Percentiles rank a stretch among this genome's conserved stretches.
These are phyloP conservation scores for Brasenia schreberi DNA, from an alignment of 164 flowering plant genomes.

Conservation along the genomic window DNA sequence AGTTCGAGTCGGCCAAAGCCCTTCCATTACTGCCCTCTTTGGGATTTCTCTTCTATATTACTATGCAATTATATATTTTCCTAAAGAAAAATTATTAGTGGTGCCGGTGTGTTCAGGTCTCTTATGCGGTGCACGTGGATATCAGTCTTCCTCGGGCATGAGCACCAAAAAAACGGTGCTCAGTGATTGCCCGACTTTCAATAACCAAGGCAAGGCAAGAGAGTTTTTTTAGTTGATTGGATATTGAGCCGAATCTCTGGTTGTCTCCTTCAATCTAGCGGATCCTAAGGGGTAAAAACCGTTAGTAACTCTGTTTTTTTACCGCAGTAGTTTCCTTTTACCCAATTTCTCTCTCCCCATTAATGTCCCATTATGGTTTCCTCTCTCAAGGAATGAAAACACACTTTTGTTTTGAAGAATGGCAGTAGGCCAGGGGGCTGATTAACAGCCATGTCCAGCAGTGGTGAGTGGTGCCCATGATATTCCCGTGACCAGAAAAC, in stretches of 20 bases:
- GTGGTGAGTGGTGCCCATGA: neutral
- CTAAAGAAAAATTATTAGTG: no score
- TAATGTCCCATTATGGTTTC: neutral
- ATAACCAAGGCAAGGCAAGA: neutral
- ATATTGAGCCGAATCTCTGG: neutral
- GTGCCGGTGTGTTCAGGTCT: neutral
- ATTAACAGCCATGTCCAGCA: neutral
- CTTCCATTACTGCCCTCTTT: no score
- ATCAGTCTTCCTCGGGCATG: neutral
- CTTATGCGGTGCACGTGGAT: neutral
- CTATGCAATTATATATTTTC: no score
- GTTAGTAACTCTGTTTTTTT: neutral
- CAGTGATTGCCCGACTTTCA: neutral
- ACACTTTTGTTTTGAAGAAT: neutral
- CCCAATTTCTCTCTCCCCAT: neutral
- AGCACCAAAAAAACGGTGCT: neutral
- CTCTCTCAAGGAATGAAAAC: neutral
- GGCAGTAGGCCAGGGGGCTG: neutral
- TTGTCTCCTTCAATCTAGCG: neutral
- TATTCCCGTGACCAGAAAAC: neutral
- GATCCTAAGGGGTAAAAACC: neutral
- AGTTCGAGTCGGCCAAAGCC: no score
- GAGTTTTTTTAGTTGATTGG: no score
- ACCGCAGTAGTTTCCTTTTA: neutral
- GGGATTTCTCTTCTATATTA: no score